Percentiles rank a stretch among this genome's conserved stretches.
phyloP scores from a whole-genome alignment of 2,329 filamentous ascomycete species.

The Ceratocystis destructans region DNA sequence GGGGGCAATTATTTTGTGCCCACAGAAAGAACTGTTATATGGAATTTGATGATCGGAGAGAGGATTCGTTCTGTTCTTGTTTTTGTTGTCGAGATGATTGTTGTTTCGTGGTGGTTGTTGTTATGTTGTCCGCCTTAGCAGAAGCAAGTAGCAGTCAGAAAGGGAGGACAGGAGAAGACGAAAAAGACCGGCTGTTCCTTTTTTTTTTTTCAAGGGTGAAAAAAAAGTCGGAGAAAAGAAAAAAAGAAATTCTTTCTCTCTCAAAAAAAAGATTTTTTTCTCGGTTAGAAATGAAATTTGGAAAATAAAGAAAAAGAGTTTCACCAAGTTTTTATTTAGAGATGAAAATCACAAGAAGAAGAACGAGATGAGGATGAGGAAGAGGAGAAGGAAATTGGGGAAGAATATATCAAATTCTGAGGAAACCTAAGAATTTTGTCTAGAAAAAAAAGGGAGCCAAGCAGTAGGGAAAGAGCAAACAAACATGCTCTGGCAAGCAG shows the following conservation, averaged over 20 bases:
- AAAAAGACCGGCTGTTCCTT: background rate
- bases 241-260: background rate
- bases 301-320: slow-evolving; percentile 7
- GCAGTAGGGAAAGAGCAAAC: background rate
- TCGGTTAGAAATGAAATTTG: slow-evolving; percentile 8
- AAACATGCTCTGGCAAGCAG: background rate
- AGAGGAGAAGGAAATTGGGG: background rate
- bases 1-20: background rate
- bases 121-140: background rate
- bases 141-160: background rate
- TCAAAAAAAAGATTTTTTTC: background rate
- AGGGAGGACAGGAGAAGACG: slow-evolving; percentile 1
- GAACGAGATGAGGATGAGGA: background rate
- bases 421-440: too few species aligned
- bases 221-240: slow-evolving; percentile 9
- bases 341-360: background rate
- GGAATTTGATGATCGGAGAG: background rate
- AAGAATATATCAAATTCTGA: background rate
- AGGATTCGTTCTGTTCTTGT: too few species aligned
- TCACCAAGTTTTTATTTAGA: background rate
- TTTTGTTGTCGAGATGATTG: background rate
- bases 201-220: slow-evolving; percentile 6
- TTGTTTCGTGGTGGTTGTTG: background rate
- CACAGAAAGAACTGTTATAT: background rate
- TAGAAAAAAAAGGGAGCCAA: background rate